Evolutionary conservation across 2,329 filamentous ascomycete species (phyloP).

Genomic region (Epichloe amarillans): DNA sequence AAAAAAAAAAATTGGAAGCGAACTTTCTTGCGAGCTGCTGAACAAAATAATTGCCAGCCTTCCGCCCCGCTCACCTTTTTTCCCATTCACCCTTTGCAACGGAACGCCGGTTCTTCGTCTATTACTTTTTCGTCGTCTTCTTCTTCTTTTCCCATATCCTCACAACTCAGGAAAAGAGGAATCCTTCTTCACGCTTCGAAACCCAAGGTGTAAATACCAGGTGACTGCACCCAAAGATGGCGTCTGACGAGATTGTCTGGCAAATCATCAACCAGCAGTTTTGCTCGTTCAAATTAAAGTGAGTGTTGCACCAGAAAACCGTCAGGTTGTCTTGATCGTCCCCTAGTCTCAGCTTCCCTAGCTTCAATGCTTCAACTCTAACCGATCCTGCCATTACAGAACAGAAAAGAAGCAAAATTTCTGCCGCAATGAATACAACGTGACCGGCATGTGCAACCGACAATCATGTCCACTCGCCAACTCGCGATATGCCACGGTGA

Average conservation of each 20-base stretch:
- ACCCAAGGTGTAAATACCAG: neutral
- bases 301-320: constrained; percentile 17
- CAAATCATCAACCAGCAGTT: constrained; percentile 92
- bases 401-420: constrained; percentile 82
- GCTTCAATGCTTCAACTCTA: constrained; percentile 10
- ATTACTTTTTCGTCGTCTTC: neutral
- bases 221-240: constrained; percentile 38
- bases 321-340: neutral
- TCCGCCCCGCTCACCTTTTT: neutral
- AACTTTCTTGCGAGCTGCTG: constrained; percentile 2
- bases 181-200: neutral
- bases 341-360: neutral
- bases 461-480: constrained; percentile 88
- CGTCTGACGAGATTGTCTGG: constrained; percentile 96
- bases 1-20: constrained; percentile 9
- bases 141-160: neutral
- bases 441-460: constrained; percentile 69
- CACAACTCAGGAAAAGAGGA: neutral
- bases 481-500: constrained; percentile 82
- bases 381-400: constrained; percentile 30
- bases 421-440: constrained; percentile 90
- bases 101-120: neutral
- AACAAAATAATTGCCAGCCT: constrained; percentile 8
- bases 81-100: neutral
- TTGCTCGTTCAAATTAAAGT: constrained; percentile 92